Evolutionary conservation across 805 yeast genomes (phyloP), one percentile per base, ranked within the genome.

Genomic region (Starmerella potacharoeniae): DNA sequence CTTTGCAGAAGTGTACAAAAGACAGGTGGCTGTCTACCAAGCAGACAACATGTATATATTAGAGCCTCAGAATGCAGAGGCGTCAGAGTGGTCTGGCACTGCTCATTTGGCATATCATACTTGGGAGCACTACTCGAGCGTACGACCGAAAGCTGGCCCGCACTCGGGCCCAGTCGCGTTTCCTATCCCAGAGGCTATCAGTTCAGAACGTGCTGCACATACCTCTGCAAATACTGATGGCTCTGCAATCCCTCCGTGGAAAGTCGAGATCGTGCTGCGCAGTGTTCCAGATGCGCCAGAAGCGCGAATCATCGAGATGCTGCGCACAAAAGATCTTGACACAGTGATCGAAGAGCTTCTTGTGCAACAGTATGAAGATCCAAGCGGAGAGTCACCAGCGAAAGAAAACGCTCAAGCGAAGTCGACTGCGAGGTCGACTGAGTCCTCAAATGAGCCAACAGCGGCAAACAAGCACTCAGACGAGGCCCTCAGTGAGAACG

Each of bases 81-180:
- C 16, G 9, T 10, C 40, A 6, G 49, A 35, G 10, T 44, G 39
- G 42, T 6, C 35, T 4, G 53, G 53, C 16, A 39, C 28, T 22
- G 58, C 29, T 2, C 75, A 71, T 51, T 58, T 72, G 41, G 76
- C 74, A 4, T 72, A 73, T 48, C 76, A 72, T 45, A 63, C 69
- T 0, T 72, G 76, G 75, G 75, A 73, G 55, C 76, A 72, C 59
- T 73, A 73, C 53, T 70, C 75, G 11, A 69, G 73, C 11, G 71
- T 71, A 4, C 62, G 75, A 30, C 67, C 69, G 49, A 52, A 64
- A n/a, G 62, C 59, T 14, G 74, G 74, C 1, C 74, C 75, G 4
- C 70, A 67, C 46, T 48, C 56, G 6, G 75, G 75, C 17, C 56
- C 56, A 2, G 58, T 58, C 1, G 33, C n/a, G 10, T n/a, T 58